Conservation (phyloP, 345 rosid genomes). For the Citrus australasica region DNA sequence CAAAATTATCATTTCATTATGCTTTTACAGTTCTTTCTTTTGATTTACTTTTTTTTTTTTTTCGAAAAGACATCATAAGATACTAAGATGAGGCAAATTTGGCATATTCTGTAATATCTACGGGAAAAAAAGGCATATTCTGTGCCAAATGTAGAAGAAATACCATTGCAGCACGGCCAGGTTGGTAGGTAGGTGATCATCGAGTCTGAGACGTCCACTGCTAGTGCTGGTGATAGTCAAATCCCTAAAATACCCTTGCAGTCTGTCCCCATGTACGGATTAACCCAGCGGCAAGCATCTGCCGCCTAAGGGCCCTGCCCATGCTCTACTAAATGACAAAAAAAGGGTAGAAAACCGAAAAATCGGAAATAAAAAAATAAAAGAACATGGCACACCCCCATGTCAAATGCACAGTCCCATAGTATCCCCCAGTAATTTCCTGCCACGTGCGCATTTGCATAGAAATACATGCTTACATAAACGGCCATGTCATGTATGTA, state of each 20-base stretch:
- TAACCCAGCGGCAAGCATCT: neutral
- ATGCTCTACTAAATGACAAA: neutral
- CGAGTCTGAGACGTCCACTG: neutral
- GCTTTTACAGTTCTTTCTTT: no score
- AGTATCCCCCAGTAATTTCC: neutral
- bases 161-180: neutral
- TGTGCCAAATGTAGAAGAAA: neutral
- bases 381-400: no score
- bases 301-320: no score
- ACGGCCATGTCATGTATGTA: neutral
- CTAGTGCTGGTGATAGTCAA: neutral
- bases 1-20: no score
- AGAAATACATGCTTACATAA: neutral
- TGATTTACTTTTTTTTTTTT: no score
- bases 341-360: no score
- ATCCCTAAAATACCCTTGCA: slow-evolving; percentile 3
- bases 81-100: no score
- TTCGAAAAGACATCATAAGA: no score
- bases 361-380: no score
- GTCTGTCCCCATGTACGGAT: neutral
- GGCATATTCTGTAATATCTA: no score
- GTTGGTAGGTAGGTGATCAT: neutral
- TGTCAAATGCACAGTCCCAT: neutral
- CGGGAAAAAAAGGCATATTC: neutral
- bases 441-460: neutral